Conservation (phyloP, 2,329 filamentous ascomycete genomes). For the Aspergillus pseudotamarii region DNA sequence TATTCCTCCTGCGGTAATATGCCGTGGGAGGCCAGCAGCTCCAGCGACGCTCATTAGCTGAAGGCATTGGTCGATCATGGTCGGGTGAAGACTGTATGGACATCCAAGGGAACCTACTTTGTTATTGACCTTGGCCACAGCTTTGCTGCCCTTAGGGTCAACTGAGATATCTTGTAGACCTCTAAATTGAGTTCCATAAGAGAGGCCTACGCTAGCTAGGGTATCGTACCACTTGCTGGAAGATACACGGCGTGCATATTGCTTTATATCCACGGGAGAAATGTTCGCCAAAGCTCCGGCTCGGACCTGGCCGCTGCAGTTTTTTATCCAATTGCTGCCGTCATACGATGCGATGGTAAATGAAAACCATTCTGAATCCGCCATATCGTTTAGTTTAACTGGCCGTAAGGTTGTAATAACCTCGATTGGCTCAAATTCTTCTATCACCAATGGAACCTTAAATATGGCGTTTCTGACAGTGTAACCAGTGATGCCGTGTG, state of each 20-base stretch:
- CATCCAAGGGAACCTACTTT: background rate
- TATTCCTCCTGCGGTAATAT: background rate
- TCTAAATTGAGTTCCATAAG: background rate
- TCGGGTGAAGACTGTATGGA: background rate
- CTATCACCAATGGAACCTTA: background rate
- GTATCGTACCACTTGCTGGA: background rate
- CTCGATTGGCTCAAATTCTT: background rate
- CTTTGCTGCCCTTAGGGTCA: background rate
- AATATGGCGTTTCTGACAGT: background rate
- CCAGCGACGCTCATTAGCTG: background rate
- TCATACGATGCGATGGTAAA: background rate
- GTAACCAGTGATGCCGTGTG: background rate
- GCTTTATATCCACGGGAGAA: background rate
- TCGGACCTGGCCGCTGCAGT: background rate
- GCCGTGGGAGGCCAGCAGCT: background rate
- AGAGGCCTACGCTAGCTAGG: background rate
- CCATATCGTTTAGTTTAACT: background rate
- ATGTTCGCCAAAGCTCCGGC: background rate
- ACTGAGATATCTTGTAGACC: background rate
- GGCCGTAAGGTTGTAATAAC: background rate
- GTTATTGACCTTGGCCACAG: background rate
- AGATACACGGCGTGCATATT: background rate
- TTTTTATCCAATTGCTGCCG: background rate
- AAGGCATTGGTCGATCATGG: background rate
- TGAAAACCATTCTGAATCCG: background rate